A percentile compares a stretch with the other conserved stretches of the same genome.
Conservation (phyloP, 1,284 basidiomycete genomes). For the Leccinum pseudoinsigne region DNA sequence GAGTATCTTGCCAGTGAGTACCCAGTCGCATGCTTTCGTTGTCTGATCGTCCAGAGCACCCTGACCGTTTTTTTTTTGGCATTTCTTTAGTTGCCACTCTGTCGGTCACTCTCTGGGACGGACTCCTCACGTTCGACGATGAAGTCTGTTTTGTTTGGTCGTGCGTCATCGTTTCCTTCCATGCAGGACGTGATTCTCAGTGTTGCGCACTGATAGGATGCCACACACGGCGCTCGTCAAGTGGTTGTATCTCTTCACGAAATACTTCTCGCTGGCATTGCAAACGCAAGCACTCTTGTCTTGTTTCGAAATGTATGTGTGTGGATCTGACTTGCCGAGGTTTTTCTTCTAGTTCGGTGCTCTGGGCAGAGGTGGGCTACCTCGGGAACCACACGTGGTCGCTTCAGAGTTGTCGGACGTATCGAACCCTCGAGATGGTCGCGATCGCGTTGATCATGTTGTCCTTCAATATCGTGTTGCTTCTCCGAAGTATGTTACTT, state of each 20-base stretch:
- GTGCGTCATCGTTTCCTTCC: constrained; percentile 4
- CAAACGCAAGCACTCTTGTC: constrained; percentile 15
- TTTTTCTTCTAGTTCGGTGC: constrained; percentile 9
- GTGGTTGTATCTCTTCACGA: constrained; percentile 26
- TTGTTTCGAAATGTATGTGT: not conserved
- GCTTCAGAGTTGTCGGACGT: constrained; percentile 10
- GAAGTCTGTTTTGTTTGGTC: constrained; percentile 19
- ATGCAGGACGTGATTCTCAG: not conserved
- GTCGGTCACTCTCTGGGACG: constrained; percentile 14
- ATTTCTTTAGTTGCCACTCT: not conserved
- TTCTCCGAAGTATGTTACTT: constrained; percentile 22
- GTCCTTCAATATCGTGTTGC: constrained; percentile 16
- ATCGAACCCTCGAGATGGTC: constrained; percentile 20
- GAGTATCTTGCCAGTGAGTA: not conserved
- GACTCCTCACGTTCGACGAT: constrained; percentile 15
- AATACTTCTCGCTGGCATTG: constrained; percentile 14
- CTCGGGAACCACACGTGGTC: constrained; percentile 4
- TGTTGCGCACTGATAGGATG: constrained; percentile 10
- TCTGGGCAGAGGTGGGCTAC: constrained; percentile 13
- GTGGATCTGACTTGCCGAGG: constrained; percentile 2
- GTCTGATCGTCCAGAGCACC: not conserved
- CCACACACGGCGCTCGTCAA: constrained; percentile 18
- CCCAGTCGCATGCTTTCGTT: not conserved
- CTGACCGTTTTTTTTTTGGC: not conserved
- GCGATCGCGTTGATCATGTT: constrained; percentile 18